phyloP scores from a whole-genome alignment of 2,329 filamentous ascomycete genomes.

The Fusarium sp. region DNA sequence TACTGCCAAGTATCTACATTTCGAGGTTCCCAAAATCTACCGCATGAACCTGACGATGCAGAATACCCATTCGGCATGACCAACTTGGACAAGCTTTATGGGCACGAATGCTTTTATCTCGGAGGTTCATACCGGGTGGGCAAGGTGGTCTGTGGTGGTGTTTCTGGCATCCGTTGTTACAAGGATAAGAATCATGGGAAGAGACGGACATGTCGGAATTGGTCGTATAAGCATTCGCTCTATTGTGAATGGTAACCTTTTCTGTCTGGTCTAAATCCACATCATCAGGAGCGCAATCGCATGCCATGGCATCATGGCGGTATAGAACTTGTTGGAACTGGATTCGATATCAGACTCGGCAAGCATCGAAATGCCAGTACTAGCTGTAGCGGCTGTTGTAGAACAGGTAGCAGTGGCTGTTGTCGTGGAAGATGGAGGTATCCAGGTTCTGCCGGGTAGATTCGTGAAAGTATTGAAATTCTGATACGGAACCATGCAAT shows the following conservation, averaged over 20 bases:
- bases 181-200: not conserved
- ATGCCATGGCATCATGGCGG: too few species aligned
- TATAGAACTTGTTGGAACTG: too few species aligned
- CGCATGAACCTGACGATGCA: not conserved
- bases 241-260: slow-evolving; percentile 1
- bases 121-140: not conserved
- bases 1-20: not conserved
- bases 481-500: too few species aligned
- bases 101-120: not conserved
- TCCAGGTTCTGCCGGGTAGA: too few species aligned
- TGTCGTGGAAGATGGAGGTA: too few species aligned
- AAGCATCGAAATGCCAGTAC: too few species aligned
- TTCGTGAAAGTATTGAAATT: too few species aligned
- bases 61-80: not conserved
- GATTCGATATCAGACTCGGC: too few species aligned
- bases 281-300: too few species aligned
- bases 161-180: slow-evolving; percentile 7
- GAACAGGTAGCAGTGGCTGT: too few species aligned
- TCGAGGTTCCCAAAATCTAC: accelerated
- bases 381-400: too few species aligned
- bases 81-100: not conserved
- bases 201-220: not conserved
- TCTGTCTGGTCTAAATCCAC: too few species aligned
- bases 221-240: not conserved
- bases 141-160: slow-evolving; percentile 6